These are phyloP conservation scores for Cystoisospora suis DNA, from an alignment of 169 alveolate genomes.

Conservation along the genomic window DNA sequence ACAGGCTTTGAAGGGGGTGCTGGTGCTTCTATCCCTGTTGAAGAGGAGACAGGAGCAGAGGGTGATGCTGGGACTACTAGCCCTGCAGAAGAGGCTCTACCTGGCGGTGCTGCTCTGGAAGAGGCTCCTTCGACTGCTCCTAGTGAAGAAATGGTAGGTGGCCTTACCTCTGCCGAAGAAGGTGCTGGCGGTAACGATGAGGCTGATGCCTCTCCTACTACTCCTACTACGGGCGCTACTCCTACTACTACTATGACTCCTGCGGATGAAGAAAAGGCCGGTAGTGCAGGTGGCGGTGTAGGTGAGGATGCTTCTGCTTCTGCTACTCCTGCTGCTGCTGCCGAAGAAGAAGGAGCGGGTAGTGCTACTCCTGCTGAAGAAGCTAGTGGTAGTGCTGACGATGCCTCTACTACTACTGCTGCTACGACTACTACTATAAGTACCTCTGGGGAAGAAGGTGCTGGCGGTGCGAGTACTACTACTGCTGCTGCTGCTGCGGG, in stretches of 20 bases:
- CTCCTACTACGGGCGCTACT: too few relatives aligned
- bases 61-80: too few relatives aligned
- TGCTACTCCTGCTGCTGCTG: background rate
- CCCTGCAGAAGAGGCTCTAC: too few relatives aligned
- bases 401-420: background rate
- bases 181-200: background rate
- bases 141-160: too few relatives aligned
- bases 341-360: background rate
- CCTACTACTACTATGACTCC: too few relatives aligned
- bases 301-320: background rate
- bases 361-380: background rate
- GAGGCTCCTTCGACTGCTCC: too few relatives aligned
- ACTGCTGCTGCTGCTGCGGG: background rate
- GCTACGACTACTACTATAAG: background rate
- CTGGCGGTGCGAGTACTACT: background rate
- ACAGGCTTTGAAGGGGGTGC: too few relatives aligned
- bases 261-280: too few relatives aligned
- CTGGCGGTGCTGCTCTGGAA: too few relatives aligned
- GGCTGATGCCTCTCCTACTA: too few relatives aligned
- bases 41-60: too few relatives aligned
- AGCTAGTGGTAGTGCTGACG: background rate
- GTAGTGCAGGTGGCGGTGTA: background rate
- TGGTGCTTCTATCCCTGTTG: too few relatives aligned
- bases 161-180: background rate
- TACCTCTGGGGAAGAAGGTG: background rate